phyloP scores from a whole-genome alignment of 2,329 filamentous ascomycete species.

The Hypoxylon sp. region DNA sequence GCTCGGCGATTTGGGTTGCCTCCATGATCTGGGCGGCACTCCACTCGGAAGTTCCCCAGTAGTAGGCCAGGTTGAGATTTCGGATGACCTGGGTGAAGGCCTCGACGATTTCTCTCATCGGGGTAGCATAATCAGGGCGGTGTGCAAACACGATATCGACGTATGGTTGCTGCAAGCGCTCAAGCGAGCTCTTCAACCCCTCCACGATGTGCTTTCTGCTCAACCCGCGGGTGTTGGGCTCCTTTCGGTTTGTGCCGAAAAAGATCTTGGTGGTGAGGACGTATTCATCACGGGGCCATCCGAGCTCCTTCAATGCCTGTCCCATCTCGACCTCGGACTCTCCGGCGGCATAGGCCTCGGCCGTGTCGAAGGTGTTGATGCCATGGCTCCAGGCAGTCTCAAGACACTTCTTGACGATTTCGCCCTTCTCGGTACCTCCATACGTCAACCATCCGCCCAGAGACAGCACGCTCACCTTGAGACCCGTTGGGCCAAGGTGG shows the following conservation, averaged over 20 bases:
- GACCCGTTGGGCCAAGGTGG: constrained; percentile 56
- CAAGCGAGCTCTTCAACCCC: constrained; percentile 68
- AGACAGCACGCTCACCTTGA: constrained; percentile 58
- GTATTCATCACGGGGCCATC: constrained; percentile 65
- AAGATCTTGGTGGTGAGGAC: constrained; percentile 65
- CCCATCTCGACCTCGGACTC: constrained; percentile 65
- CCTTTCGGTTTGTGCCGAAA: constrained; percentile 66
- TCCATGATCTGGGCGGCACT: constrained; percentile 68
- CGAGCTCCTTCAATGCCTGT: constrained; percentile 62
- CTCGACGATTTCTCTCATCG: constrained; percentile 72
- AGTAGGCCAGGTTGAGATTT: constrained; percentile 70
- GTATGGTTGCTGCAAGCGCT: constrained; percentile 72
- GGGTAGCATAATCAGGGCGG: constrained; percentile 67
- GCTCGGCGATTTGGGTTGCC: constrained; percentile 65
- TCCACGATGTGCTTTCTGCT: constrained; percentile 66
- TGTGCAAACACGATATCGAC: constrained; percentile 74
- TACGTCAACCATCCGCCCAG: constrained; percentile 53
- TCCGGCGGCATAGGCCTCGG: constrained; percentile 62
- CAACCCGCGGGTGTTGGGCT: constrained; percentile 66
- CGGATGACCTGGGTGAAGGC: constrained; percentile 61
- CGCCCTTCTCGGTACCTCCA: constrained; percentile 52
- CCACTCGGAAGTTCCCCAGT: constrained; percentile 74
- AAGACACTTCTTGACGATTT: constrained; percentile 56
- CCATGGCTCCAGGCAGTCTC: constrained; percentile 64
- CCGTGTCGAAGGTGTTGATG: constrained; percentile 67